These are phyloP conservation scores for Pleurotus platypus DNA, from an alignment of 768 basidiomycete species.

Conservation along the genomic window DNA sequence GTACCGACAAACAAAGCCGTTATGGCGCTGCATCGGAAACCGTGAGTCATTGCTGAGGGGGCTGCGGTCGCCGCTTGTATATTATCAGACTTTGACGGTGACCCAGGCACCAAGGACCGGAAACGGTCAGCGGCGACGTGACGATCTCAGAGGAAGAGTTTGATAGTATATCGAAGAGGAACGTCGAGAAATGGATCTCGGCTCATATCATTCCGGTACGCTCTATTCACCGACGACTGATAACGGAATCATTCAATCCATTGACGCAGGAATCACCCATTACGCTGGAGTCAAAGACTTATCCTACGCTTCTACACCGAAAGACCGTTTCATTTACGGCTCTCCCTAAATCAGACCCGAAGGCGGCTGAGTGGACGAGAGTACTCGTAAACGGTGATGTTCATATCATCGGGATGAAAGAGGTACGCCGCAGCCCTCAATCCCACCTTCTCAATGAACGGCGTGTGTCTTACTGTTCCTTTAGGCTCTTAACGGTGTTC, in stretches of 20 bases:
- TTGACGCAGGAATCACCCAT: constrained; percentile 42
- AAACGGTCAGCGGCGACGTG: constrained; percentile 35
- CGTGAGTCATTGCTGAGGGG: constrained; percentile 47
- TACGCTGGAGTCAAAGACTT: constrained; percentile 38
- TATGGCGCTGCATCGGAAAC: constrained; percentile 76
- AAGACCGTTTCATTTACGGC: constrained; percentile 55
- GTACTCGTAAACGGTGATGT: constrained; percentile 54
- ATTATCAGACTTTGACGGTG: neutral
- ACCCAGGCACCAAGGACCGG: constrained; percentile 60
- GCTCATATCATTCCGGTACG: constrained; percentile 34
- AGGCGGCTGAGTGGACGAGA: constrained; percentile 43
- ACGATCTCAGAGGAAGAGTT: constrained; percentile 67
- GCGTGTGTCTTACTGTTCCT: neutral
- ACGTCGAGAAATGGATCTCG: constrained; percentile 78
- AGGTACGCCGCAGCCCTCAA: constrained; percentile 38
- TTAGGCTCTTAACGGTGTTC: constrained; percentile 51
- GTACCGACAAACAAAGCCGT: constrained; percentile 88
- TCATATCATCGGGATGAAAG: constrained; percentile 54
- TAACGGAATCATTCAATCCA: neutral
- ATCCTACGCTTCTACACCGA: constrained; percentile 56
- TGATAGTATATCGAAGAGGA: constrained; percentile 53
- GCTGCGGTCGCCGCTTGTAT: neutral
- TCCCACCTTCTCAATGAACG: neutral
- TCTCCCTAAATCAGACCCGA: constrained; percentile 27
- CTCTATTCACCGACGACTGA: neutral